Evolutionary conservation across 116 monocot genomes (phyloP).

Genomic region (Papilionanthe hybrid): DNA sequence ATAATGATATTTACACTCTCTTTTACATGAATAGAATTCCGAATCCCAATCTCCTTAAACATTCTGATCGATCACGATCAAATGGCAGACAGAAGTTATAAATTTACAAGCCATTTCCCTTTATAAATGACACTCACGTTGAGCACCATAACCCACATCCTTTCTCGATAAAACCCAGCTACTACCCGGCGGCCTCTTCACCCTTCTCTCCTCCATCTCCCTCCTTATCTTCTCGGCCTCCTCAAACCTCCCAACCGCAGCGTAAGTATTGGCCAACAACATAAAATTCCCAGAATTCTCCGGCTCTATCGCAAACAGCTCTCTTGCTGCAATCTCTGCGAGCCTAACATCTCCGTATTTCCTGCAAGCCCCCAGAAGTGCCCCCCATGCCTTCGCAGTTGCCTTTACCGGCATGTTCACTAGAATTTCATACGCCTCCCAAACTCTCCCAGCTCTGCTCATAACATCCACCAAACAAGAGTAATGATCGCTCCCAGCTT

Average conservation of each 20-base stretch:
- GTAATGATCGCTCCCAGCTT: slow-evolving; percentile 52
- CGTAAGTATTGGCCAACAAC: slow-evolving; percentile 49
- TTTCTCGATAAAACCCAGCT: slow-evolving; percentile 54
- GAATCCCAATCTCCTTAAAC: neutral
- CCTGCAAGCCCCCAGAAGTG: slow-evolving; percentile 59
- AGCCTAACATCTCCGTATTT: slow-evolving; percentile 50
- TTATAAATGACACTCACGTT: neutral
- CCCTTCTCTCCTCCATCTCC: slow-evolving; percentile 46
- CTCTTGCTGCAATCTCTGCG: slow-evolving; percentile 55
- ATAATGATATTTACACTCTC: neutral
- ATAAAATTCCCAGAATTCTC: slow-evolving; percentile 69
- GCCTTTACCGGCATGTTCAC: slow-evolving; percentile 45
- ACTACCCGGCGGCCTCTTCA: slow-evolving; percentile 45
- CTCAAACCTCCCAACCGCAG: slow-evolving; percentile 44
- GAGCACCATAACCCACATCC: neutral
- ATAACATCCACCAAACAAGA: slow-evolving; percentile 80
- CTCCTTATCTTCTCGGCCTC: slow-evolving; percentile 47
- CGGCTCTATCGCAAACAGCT: slow-evolving; percentile 68
- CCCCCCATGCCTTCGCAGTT: slow-evolving; percentile 70
- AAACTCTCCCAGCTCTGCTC: slow-evolving; percentile 63
- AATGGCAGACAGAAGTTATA: no score
- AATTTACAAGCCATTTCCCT: neutral
- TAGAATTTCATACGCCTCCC: slow-evolving; percentile 47
- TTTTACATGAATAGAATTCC: neutral
- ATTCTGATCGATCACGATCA: neutral